Evolutionary conservation across 257 asterid genomes (phyloP).

Genomic region (Rauvolfia tetraphylla): DNA sequence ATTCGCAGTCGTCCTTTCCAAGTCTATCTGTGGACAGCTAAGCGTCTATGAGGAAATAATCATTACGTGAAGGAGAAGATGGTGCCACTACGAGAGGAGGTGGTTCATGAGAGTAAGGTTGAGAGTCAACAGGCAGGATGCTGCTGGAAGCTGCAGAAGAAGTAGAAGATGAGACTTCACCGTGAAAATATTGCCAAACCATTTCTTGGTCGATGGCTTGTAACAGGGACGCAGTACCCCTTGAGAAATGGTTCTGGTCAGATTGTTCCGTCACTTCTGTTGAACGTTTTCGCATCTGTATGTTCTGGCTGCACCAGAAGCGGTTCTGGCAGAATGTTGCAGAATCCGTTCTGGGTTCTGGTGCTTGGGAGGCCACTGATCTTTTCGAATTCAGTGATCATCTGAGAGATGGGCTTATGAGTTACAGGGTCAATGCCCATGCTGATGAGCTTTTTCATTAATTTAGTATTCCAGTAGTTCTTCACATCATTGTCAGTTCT

Average conservation of each 20-base stretch:
- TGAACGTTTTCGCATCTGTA: constrained; percentile 13
- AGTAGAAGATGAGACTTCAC: constrained; percentile 40
- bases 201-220: constrained; percentile 29
- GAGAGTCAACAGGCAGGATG: constrained; percentile 33
- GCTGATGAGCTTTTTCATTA: constrained; percentile 77
- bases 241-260: constrained; percentile 16
- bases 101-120: constrained; percentile 33
- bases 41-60: constrained; percentile 34
- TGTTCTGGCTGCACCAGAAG: constrained; percentile 12
- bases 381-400: constrained; percentile 63
- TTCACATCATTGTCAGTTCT: constrained; percentile 96
- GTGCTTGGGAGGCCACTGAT: constrained; percentile 49
- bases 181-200: constrained; percentile 27
- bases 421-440: constrained; percentile 96
- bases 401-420: constrained; percentile 94
- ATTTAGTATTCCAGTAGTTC: constrained; percentile 96
- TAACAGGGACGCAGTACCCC: constrained; percentile 18
- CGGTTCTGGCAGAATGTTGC: constrained; percentile 26
- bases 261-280: constrained; percentile 14
- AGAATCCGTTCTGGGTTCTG: constrained; percentile 30
- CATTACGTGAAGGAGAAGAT: constrained; percentile 38
- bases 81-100: constrained; percentile 29
- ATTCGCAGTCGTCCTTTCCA: constrained; percentile 22
- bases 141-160: constrained; percentile 37
- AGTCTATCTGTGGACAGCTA: constrained; percentile 12